Conservation (phyloP, 345 rosid species). For the Eucalyptus regnans region DNA sequence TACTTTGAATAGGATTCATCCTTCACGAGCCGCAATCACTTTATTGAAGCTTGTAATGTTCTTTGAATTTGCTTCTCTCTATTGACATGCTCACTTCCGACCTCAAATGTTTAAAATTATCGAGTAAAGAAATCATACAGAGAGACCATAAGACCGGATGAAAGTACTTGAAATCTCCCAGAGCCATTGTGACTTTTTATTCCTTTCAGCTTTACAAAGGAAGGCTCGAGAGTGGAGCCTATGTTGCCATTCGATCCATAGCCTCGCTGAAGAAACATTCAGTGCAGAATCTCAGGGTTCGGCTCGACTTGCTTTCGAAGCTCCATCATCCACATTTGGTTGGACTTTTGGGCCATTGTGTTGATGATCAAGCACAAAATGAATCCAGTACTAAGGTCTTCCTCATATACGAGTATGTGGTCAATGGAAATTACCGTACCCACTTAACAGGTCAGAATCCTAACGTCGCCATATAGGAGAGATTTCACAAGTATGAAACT, state of each 20-base stretch:
- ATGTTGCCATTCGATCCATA: slow-evolving; percentile 54
- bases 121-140: neutral
- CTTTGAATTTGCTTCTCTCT: neutral
- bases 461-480: neutral
- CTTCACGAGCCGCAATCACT: neutral
- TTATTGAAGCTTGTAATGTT: neutral
- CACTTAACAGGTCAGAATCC: slow-evolving; percentile 65
- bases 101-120: neutral
- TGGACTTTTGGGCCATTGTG: slow-evolving; percentile 76
- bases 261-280: slow-evolving; percentile 52
- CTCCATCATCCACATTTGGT: slow-evolving; percentile 94
- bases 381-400: slow-evolving; percentile 40
- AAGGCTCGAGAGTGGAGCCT: slow-evolving; percentile 65
- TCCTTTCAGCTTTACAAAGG: slow-evolving; percentile 73
- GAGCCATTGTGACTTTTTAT: neutral
- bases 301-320: slow-evolving; percentile 70
- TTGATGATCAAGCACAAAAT: slow-evolving; percentile 26
- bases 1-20: neutral
- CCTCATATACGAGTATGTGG: slow-evolving; percentile 68
- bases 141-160: neutral
- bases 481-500: neutral
- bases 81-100: neutral
- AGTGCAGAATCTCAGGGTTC: slow-evolving; percentile 55
- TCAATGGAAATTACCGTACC: slow-evolving; percentile 52
- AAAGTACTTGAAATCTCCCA: neutral